Evolutionary conservation across 805 yeast species (phyloP), one percentile per base, ranked within the genome.

Genomic region (Nakazawaea pomicola): DNA sequence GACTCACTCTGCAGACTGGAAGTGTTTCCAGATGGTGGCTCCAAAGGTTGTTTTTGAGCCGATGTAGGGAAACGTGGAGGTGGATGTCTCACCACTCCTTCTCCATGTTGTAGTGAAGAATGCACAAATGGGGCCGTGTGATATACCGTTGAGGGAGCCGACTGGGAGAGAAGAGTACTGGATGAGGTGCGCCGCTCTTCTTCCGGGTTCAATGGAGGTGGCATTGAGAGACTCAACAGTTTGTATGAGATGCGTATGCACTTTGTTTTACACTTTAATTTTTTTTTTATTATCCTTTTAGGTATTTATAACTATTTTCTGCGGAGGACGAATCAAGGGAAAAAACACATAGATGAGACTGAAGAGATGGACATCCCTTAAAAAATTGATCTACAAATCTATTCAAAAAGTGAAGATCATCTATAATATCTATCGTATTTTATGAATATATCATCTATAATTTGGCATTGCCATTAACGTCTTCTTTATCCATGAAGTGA

Each of bases 401-500:
- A 11, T 11, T n/a, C n/a, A n/a, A 24, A 4, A n/a, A 24, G n/a
- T 11, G 10, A 5, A 3, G 4, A 11, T 24, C 28, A 24, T 24
- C n/a, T n/a, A n/a, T n/a, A n/a, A n/a, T n/a, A n/a, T n/a, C n/a
- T n/a, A n/a, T n/a, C n/a, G n/a, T n/a, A n/a, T n/a, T n/a, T n/a
- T n/a, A n/a, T n/a, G n/a, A n/a, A n/a, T n/a, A 11, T 24, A 14
- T 19, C 17, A 14, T 34, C 44, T 51, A 55, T 39, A 54, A 29
- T 39, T 55, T 55, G 7, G 54, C 35, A 25, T 46, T 53, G 10
- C 45, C 29, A 17, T 41, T 24, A 10, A 47, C 50, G 12, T 28
- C 36, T 14, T 39, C 36, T 2, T 49, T 47, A 36, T 61, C 62
- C 21, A 50, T 40, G 37, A 52, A 59, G 19, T 42, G 38, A 0